phyloP scores from a whole-genome alignment of 768 basidiomycete genomes.

The Crepidotus variabilis region DNA sequence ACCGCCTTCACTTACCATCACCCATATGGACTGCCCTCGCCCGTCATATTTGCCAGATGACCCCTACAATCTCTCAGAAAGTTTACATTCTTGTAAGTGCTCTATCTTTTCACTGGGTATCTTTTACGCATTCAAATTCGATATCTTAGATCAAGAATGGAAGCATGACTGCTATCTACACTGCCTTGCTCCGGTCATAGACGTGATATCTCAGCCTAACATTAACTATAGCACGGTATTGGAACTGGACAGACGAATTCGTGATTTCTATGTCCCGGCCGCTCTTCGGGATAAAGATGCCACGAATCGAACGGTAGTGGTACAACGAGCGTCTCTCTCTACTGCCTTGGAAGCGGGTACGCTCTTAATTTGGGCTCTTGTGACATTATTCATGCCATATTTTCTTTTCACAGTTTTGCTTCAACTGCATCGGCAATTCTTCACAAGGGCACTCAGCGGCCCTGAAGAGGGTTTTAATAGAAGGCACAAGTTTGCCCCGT shows the following conservation, averaged over 20 bases:
- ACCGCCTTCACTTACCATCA: constrained; percentile 61
- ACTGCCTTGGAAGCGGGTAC: constrained; percentile 62
- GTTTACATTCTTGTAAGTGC: constrained; percentile 39
- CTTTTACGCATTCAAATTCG: constrained; percentile 9
- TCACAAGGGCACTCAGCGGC: constrained; percentile 57
- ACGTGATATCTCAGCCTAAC: constrained; percentile 51
- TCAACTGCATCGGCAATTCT: constrained; percentile 65
- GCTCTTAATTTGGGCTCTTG: neutral
- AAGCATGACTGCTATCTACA: constrained; percentile 59
- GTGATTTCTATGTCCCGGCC: constrained; percentile 56
- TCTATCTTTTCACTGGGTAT: neutral
- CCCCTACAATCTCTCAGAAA: constrained; percentile 31
- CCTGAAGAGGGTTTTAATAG: constrained; percentile 59
- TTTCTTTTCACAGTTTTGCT: constrained; percentile 45
- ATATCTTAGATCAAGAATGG: constrained; percentile 60
- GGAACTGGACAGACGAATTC: constrained; percentile 53
- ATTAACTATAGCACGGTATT: constrained; percentile 48
- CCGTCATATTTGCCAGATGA: constrained; percentile 43
- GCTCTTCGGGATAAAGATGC: constrained; percentile 40
- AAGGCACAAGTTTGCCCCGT: constrained; percentile 63
- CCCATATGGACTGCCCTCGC: constrained; percentile 54
- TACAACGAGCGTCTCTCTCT: constrained; percentile 57
- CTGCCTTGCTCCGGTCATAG: constrained; percentile 60
- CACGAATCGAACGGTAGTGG: constrained; percentile 42
- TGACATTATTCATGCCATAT: constrained; percentile 1